These are phyloP conservation scores for Pseudogymnoascus sp. DNA, from an alignment of 2,329 filamentous ascomycete species.

Conservation along the genomic window DNA sequence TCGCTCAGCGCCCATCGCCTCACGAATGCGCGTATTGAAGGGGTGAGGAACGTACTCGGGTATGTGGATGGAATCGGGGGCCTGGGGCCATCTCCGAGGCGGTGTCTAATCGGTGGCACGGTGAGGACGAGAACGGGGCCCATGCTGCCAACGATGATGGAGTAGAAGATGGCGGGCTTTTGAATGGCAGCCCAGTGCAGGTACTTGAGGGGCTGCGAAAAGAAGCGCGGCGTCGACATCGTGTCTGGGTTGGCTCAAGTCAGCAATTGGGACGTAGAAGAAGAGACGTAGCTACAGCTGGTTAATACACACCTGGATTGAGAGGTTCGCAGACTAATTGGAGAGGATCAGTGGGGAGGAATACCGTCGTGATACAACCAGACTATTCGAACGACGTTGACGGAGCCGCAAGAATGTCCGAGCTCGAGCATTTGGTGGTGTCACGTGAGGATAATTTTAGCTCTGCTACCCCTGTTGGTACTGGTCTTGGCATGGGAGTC, in stretches of 20 bases:
- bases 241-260: conserved; percentile 25
- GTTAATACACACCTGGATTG: neutral
- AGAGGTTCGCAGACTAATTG: neutral
- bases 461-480: conserved; percentile 13
- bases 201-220: conserved; percentile 75
- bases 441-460: neutral
- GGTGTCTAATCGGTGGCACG: conserved; percentile 66
- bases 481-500: conserved; percentile 24
- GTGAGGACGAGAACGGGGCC: conserved; percentile 65
- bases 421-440: neutral
- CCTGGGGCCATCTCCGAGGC: conserved; percentile 66
- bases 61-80: conserved; percentile 79
- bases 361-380: conserved; percentile 1
- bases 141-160: conserved; percentile 62
- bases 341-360: neutral
- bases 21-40: neutral
- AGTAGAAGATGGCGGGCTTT: conserved; percentile 88
- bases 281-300: neutral
- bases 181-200: conserved; percentile 80
- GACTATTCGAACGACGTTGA: conserved; percentile 6
- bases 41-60: conserved; percentile 63
- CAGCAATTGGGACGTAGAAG: neutral
- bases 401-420: conserved; percentile 4
- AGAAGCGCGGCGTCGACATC: conserved; percentile 76
- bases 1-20: conserved; percentile 10